Conservation (phyloP, 73 alveolate species). For the Paramecium biaurelia region DNA sequence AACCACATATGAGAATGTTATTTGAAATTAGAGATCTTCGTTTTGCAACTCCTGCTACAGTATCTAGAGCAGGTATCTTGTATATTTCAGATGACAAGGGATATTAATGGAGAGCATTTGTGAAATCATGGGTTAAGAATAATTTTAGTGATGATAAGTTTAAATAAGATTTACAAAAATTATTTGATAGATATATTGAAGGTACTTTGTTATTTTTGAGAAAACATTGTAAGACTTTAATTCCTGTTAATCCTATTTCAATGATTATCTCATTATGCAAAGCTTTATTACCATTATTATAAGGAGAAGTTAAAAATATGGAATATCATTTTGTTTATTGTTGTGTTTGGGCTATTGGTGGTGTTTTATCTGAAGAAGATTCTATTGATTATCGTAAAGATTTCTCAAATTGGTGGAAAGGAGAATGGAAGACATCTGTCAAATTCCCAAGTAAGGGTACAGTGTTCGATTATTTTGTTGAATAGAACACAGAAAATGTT, state of each 20-base stretch:
- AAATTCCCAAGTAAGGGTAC: conserved; percentile 99
- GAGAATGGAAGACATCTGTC: conserved; percentile 96
- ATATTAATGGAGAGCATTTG: conserved; percentile 91
- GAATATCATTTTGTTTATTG: conserved; percentile 97
- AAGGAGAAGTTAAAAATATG: conserved; percentile 91
- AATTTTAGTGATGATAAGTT: conserved; percentile 75
- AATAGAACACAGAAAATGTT: conserved; percentile 85
- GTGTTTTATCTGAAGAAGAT: conserved; percentile 97
- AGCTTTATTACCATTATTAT: conserved; percentile 91
- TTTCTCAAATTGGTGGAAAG: conserved; percentile 99
- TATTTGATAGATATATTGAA: conserved; percentile 87
- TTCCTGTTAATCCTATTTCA: conserved; percentile 92
- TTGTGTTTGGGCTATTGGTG: conserved; percentile 99
- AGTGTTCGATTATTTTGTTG: conserved; percentile 98
- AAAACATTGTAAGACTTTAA: conserved; percentile 87
- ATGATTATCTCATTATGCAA: conserved; percentile 92
- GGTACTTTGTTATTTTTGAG: conserved; percentile 80
- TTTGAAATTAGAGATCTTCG: conserved; percentile 99
- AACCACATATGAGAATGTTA: conserved; percentile 99
- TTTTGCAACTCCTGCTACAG: conserved; percentile 99
- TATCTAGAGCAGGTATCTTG: conserved; percentile 99
- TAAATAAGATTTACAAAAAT: conserved; percentile 67
- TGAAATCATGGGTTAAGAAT: conserved; percentile 90
- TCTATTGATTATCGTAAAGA: conserved; percentile 98
- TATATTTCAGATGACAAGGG: conserved; percentile 95